phyloP scores from a whole-genome alignment of 495 filamentous ascomycete genomes.

The Penicillium subrubescens region DNA sequence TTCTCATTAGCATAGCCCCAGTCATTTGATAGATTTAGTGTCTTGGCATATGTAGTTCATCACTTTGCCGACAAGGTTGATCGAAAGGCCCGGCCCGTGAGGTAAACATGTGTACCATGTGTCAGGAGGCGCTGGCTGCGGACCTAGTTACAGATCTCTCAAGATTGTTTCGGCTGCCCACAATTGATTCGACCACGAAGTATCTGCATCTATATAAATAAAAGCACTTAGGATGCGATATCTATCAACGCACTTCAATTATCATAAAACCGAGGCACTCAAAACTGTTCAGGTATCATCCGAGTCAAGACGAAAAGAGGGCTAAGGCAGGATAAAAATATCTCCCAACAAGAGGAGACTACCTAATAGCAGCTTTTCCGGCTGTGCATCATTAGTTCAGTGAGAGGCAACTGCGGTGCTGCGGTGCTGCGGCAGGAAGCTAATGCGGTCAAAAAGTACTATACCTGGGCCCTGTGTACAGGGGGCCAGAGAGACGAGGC shows the following conservation, averaged over 20 bases:
- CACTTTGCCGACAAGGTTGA: slow-evolving; percentile 1
- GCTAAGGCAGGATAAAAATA: background rate
- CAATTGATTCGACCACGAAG: background rate
- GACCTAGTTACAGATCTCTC: background rate
- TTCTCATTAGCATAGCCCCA: background rate
- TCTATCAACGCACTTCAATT: background rate
- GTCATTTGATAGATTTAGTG: background rate
- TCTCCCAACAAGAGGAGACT: background rate
- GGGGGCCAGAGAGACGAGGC: background rate
- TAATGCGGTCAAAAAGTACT: background rate
- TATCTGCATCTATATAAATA: background rate
- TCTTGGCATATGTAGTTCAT: slow-evolving; percentile 1
- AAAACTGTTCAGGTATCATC: background rate
- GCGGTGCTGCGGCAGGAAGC: background rate
- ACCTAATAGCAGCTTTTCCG: background rate
- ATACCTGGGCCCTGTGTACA: background rate
- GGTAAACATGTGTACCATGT: background rate
- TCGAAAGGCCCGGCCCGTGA: background rate
- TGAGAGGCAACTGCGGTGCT: background rate
- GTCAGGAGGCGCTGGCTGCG: background rate
- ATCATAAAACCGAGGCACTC: background rate
- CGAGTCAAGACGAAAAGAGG: background rate
- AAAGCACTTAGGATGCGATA: background rate
- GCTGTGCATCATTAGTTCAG: background rate
- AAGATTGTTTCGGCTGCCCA: background rate